Conservation (phyloP, 2,329 filamentous ascomycete species). For the Pleurostoma richardsiae region DNA sequence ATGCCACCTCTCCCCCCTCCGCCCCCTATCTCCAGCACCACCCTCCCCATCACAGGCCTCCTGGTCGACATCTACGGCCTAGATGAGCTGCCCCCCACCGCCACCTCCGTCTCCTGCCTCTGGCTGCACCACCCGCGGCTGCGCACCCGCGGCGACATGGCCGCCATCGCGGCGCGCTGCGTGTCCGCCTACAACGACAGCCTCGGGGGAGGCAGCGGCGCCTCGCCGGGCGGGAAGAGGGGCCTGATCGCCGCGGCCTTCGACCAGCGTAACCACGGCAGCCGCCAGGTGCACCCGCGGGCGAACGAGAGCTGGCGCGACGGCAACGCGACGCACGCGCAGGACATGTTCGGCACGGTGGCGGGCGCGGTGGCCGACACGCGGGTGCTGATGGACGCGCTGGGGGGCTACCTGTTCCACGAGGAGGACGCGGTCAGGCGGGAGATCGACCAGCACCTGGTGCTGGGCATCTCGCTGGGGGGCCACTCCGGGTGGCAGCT, state of each 20-base stretch:
- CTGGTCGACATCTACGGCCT: conserved; percentile 78
- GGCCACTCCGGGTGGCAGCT: conserved; percentile 86
- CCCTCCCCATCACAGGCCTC: conserved; percentile 72
- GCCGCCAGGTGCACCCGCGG: conserved; percentile 57
- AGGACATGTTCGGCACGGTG: conserved; percentile 85
- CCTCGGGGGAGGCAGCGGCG: conserved; percentile 18
- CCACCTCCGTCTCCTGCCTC: conserved; percentile 65
- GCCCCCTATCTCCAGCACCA: conserved; percentile 56
- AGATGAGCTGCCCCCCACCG: conserved; percentile 55
- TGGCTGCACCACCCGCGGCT: conserved; percentile 86
- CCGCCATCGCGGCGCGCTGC: conserved; percentile 62
- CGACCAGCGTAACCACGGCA: conserved; percentile 91
- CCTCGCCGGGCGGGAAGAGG: conserved; percentile 18
- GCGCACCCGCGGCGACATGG: conserved; percentile 68
- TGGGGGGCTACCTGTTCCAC: conserved; percentile 70
- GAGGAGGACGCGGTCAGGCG: conserved; percentile 26
- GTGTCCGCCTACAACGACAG: conserved; percentile 63
- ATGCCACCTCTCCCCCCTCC: conserved; percentile 25
- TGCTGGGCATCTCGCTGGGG: conserved; percentile 78
- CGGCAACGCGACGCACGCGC: conserved; percentile 76
- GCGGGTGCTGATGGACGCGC: conserved; percentile 67
- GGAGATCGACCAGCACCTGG: conserved; percentile 59
- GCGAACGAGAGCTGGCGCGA: conserved; percentile 76
- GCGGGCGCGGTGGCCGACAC: conserved; percentile 71
- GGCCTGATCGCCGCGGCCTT: conserved; percentile 79